Conservation (phyloP, 202 grass and related monocot species). For the Musa balbisiana region DNA sequence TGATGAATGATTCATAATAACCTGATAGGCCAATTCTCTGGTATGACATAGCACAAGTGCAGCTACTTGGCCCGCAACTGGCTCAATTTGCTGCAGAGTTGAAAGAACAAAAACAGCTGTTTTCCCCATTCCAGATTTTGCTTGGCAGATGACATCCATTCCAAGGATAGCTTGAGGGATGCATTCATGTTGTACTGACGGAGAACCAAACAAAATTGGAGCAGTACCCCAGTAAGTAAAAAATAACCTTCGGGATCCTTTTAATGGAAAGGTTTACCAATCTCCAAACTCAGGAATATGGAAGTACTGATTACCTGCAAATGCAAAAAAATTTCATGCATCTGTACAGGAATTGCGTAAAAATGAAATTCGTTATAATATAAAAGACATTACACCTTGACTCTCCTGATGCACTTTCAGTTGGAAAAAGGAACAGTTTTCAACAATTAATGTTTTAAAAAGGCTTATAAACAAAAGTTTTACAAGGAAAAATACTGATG, state of each 20-base stretch:
- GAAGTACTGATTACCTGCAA: slow-evolving; percentile 42
- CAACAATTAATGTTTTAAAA: too few species aligned
- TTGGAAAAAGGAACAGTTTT: background rate
- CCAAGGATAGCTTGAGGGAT: slow-evolving; percentile 99
- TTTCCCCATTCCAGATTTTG: slow-evolving; percentile 98
- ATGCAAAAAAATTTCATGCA: slow-evolving; percentile 13
- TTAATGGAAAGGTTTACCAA: slow-evolving; percentile 87
- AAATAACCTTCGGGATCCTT: slow-evolving; percentile 63
- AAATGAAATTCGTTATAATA: background rate
- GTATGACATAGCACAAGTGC: slow-evolving; percentile 92
- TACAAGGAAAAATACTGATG: too few species aligned
- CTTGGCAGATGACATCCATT: slow-evolving; percentile 99
- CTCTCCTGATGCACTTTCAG: background rate
- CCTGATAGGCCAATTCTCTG: slow-evolving; percentile 89
- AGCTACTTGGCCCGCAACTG: slow-evolving; percentile 74
- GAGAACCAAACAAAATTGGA: slow-evolving; percentile 98
- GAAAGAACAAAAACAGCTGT: slow-evolving; percentile 97
- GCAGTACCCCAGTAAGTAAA: slow-evolving; percentile 82
- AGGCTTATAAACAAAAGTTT: too few species aligned
- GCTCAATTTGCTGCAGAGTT: slow-evolving; percentile 91
- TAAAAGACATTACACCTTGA: too few species aligned
- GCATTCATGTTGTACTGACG: slow-evolving; percentile 98
- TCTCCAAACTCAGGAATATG: slow-evolving; percentile 39
- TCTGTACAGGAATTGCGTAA: background rate
- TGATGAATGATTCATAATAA: slow-evolving; percentile 2